phyloP scores from a whole-genome alignment of 2,329 filamentous ascomycete genomes.

The Pseudogymnoascus sp. region DNA sequence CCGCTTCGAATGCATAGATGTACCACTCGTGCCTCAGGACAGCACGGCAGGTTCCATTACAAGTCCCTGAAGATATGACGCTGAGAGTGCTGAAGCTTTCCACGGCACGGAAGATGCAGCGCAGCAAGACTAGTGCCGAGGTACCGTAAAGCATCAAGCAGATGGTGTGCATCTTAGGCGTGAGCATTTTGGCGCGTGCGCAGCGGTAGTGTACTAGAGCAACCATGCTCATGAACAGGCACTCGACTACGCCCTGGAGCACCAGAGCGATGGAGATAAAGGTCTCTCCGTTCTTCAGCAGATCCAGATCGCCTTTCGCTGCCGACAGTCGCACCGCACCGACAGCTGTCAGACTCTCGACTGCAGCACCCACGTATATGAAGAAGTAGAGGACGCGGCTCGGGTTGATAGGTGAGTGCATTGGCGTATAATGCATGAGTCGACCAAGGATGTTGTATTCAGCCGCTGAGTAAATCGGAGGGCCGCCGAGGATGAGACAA shows the following conservation, averaged over 20 bases:
- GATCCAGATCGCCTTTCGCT: conserved; percentile 16
- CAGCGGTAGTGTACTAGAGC: conserved; percentile 25
- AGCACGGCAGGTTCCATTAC: conserved; percentile 22
- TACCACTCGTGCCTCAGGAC: conserved; percentile 31
- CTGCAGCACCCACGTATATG: conserved; percentile 30
- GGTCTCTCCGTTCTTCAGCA: conserved; percentile 22
- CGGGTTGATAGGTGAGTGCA: conserved; percentile 32
- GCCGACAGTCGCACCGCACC: conserved; percentile 25
- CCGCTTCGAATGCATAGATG: conserved; percentile 31
- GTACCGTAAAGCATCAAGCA: conserved; percentile 33
- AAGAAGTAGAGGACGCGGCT: conserved; percentile 31
- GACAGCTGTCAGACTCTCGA: conserved; percentile 29
- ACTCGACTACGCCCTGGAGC: conserved; percentile 29
- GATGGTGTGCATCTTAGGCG: conserved; percentile 27
- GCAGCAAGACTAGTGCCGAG: conserved; percentile 28
- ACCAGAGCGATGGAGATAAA: conserved; percentile 26
- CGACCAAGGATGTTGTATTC: conserved; percentile 33
- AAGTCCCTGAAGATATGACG: conserved; percentile 19
- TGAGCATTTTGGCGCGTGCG: conserved; percentile 19
- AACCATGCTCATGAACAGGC: conserved; percentile 17
- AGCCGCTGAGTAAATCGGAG: conserved; percentile 32
- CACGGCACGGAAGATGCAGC: conserved; percentile 31
- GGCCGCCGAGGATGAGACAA: conserved; percentile 29
- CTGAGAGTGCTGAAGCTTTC: conserved; percentile 25
- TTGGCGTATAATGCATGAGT: conserved; percentile 33